A percentile compares a stretch with the other conserved stretches of the same genome.
Conservation (phyloP, 1,284 basidiomycete genomes). For the Melampsora americana region DNA sequence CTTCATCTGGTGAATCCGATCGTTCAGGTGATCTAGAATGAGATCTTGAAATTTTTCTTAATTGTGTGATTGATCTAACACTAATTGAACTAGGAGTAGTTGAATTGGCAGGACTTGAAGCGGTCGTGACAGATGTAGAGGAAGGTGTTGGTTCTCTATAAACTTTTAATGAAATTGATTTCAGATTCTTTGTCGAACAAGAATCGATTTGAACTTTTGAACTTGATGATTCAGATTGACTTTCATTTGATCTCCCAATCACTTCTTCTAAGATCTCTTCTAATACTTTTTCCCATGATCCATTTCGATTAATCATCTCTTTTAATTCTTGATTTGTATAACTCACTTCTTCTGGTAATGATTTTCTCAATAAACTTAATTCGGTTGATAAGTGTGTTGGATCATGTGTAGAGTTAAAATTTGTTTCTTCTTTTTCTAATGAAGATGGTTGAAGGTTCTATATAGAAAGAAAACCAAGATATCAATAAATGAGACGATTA, state of each 20-base stretch:
- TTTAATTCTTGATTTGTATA: neutral
- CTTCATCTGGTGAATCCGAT: neutral
- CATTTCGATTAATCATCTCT: neutral
- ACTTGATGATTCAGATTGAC: neutral
- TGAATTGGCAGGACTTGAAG: neutral
- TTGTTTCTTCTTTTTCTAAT: neutral
- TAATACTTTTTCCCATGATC: slow-evolving; percentile 3
- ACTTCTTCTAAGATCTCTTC: neutral
- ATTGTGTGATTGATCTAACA: neutral
- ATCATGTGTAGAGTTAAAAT: neutral
- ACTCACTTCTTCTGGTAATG: neutral
- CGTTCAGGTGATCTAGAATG: neutral
- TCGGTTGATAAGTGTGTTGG: neutral
- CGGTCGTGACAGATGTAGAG: neutral
- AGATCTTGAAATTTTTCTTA: neutral
- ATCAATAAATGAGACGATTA: neutral
- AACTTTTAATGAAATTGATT: neutral
- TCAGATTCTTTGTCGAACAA: neutral
- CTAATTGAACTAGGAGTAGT: neutral
- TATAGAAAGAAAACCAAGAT: neutral
- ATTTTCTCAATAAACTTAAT: neutral
- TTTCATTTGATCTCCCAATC: no score
- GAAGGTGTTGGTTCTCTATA: neutral
- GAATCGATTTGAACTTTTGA: neutral
- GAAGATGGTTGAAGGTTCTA: neutral